Percentiles rank a stretch among this genome's conserved stretches.
These are phyloP conservation scores for Scenedesmus sp. DNA, from an alignment of 163 green algal genomes.

Conservation along the genomic window DNA sequence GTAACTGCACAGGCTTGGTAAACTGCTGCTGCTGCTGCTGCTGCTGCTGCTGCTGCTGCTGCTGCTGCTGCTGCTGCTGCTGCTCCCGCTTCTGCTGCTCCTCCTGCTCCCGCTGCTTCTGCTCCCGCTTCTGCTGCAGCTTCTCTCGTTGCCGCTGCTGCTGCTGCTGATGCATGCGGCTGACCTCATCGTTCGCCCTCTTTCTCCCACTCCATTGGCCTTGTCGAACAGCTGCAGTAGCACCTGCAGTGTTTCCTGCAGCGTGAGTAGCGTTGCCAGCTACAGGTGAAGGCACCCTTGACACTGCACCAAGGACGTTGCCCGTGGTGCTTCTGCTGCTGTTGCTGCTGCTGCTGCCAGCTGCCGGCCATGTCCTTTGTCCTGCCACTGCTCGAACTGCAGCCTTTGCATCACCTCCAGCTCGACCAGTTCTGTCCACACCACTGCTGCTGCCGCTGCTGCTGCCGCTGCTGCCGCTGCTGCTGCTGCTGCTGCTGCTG, in stretches of 20 bases:
- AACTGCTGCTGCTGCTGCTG: neutral
- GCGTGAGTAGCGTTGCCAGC: neutral
- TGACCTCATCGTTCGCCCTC: neutral
- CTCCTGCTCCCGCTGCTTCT: neutral
- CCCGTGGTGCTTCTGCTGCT: neutral
- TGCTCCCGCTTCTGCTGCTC: too few species aligned
- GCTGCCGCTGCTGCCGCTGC: neutral
- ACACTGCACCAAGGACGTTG: neutral
- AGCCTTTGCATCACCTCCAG: neutral
- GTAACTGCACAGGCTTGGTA: neutral
- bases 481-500: neutral
- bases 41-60: conserved; percentile 1
- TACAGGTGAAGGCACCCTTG: too few species aligned
- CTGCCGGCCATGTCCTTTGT: neutral
- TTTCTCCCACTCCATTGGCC: neutral
- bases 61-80: neutral
- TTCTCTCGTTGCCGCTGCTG: too few species aligned
- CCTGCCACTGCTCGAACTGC: neutral
- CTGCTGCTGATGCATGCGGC: neutral
- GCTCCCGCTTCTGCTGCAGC: neutral
- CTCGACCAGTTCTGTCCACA: neutral
- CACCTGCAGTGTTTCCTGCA: too few species aligned
- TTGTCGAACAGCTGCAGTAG: too few species aligned
- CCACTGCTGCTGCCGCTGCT: neutral
- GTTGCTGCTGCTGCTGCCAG: conserved; percentile 8